These are phyloP conservation scores for Diutina rugosa DNA, from an alignment of 1,139 yeast genomes.

Conservation along the genomic window DNA sequence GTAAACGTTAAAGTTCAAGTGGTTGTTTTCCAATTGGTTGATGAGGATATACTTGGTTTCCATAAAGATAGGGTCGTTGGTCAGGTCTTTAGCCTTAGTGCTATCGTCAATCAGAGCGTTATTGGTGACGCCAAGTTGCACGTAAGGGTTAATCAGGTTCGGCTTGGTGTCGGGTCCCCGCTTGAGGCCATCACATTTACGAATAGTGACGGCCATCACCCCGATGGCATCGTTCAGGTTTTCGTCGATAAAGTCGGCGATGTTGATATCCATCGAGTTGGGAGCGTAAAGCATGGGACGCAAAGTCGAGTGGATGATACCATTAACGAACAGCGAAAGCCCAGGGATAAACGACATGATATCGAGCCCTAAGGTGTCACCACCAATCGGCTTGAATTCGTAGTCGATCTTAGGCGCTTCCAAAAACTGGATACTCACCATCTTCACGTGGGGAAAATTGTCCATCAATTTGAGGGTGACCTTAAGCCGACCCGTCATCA, in stretches of 20 bases:
- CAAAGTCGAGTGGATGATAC: constrained; percentile 53
- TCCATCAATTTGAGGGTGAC: constrained; percentile 48
- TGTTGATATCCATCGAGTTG: constrained; percentile 60
- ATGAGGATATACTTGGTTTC: constrained; percentile 53
- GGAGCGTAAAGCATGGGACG: constrained; percentile 80
- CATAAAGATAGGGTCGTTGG: constrained; percentile 48
- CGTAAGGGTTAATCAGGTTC: constrained; percentile 46
- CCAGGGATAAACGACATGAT: constrained; percentile 78
- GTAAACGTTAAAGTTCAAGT: constrained; percentile 38
- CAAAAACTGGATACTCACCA: constrained; percentile 57
- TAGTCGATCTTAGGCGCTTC: constrained; percentile 72
- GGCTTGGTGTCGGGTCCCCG: constrained; percentile 25
- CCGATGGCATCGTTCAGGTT: constrained; percentile 57
- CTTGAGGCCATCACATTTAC: constrained; percentile 38
- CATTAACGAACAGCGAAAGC: constrained; percentile 58
- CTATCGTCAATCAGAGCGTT: constrained; percentile 30
- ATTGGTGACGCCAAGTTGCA: constrained; percentile 33
- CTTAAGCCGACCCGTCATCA: constrained; percentile 60
- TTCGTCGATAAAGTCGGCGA: constrained; percentile 54
- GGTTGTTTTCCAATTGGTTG: constrained; percentile 42
- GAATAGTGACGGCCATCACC: constrained; percentile 49
- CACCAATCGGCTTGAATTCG: constrained; percentile 77
- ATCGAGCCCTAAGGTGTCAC: constrained; percentile 73
- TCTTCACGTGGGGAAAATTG: constrained; percentile 61
- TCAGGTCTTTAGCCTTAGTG: constrained; percentile 44